Evolutionary conservation across 2,329 filamentous ascomycete genomes (phyloP).

Genomic region (Diaporthe eres): DNA sequence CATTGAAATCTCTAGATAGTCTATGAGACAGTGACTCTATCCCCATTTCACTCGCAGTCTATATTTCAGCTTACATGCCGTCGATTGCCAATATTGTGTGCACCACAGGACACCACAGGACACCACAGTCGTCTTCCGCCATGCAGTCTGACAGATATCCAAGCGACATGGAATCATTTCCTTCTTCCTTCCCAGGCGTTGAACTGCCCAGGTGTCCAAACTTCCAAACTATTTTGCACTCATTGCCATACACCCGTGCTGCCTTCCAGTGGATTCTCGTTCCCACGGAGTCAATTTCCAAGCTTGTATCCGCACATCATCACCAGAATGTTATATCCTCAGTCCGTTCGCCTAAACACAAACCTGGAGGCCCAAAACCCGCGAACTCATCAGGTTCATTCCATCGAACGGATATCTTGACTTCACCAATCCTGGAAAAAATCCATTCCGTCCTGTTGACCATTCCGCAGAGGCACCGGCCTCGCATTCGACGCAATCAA

Average conservation of each 20-base stretch:
- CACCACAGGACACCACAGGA: not conserved
- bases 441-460: not conserved
- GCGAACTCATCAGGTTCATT: not conserved
- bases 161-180: not conserved
- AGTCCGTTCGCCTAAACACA: not conserved
- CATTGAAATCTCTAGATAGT: not conserved
- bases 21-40: not conserved
- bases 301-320: not conserved
- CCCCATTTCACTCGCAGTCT: not conserved
- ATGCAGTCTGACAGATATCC: not conserved
- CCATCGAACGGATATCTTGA: not conserved
- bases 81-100: not conserved
- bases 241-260: too few relatives aligned
- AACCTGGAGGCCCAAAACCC: too few relatives aligned
- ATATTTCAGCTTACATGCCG: too few relatives aligned
- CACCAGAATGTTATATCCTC: not conserved
- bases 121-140: not conserved
- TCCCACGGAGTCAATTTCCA: not conserved
- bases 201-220: too few relatives aligned
- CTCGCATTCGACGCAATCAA: slow-evolving; percentile 1
- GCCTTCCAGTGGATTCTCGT: not conserved
- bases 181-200: too few relatives aligned
- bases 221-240: not conserved
- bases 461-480: not conserved
- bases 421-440: not conserved